Evolutionary conservation across 2,329 filamentous ascomycete species (phyloP).

Genomic region (Pezicula radicicola): DNA sequence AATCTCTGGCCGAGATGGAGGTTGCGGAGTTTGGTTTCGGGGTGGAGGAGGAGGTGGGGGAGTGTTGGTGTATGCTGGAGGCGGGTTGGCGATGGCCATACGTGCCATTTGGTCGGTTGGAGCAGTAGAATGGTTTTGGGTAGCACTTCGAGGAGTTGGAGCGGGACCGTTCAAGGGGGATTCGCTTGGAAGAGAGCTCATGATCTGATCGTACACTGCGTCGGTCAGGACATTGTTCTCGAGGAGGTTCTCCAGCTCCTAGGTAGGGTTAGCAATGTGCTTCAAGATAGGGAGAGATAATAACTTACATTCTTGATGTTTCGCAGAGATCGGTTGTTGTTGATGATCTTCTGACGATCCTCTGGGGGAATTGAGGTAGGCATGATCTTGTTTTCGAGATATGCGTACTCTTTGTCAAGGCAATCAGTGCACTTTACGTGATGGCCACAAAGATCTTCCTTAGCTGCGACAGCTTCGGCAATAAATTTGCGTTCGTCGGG

Average conservation of each 20-base stretch:
- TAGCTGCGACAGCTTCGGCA: slow-evolving; percentile 8
- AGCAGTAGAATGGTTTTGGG: slow-evolving; percentile 32
- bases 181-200: slow-evolving; percentile 71
- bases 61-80: slow-evolving; percentile 18
- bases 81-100: slow-evolving; percentile 11
- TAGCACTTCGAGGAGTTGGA: slow-evolving; percentile 15
- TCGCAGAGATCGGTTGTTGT: slow-evolving; percentile 28
- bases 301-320: slow-evolving; percentile 31
- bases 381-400: slow-evolving; percentile 22
- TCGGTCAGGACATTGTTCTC: slow-evolving; percentile 79
- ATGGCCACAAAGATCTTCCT: slow-evolving; percentile 4
- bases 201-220: slow-evolving; percentile 71
- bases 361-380: slow-evolving; percentile 23
- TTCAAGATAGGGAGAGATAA: neutral
- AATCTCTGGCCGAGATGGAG: slow-evolving; percentile 48
- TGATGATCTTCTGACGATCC: slow-evolving; percentile 29
- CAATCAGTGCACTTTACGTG: slow-evolving; percentile 22
- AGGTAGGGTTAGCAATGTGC: slow-evolving; percentile 11
- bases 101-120: slow-evolving; percentile 20
- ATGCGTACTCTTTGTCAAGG: slow-evolving; percentile 17
- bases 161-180: slow-evolving; percentile 44
- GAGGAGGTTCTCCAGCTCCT: slow-evolving; percentile 90
- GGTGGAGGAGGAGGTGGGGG: slow-evolving; percentile 39
- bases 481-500: slow-evolving; percentile 11
- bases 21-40: slow-evolving; percentile 14